These are phyloP conservation scores for Globisporangium camurandrum DNA, from an alignment of 352 stramenopile genomes.

Conservation along the genomic window DNA sequence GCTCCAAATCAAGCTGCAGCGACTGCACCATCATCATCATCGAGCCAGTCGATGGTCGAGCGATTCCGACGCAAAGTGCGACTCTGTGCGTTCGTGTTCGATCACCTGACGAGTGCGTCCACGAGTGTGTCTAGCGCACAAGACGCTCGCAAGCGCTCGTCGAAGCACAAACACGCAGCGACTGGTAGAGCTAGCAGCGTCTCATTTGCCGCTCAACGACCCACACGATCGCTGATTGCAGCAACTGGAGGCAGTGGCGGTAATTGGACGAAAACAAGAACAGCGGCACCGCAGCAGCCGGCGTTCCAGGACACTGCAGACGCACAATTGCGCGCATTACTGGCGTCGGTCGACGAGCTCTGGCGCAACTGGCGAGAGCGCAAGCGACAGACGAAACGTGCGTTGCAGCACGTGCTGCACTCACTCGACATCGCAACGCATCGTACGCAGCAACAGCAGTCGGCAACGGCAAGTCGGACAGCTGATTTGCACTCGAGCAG, in stretches of 20 bases:
- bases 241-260: not conserved
- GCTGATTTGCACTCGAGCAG: not conserved
- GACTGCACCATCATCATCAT: too few relatives aligned
- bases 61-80: constrained; percentile 26
- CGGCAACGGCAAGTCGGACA: not conserved
- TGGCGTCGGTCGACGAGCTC: constrained; percentile 17
- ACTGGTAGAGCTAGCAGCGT: too few relatives aligned
- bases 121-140: not conserved
- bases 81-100: constrained; percentile 20
- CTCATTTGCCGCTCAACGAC: too few relatives aligned
- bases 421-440: constrained; percentile 11
- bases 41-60: constrained; percentile 17
- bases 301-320: not conserved
- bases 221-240: too few relatives aligned
- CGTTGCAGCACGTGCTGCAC: constrained; percentile 14
- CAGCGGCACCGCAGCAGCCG: not conserved
- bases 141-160: too few relatives aligned
- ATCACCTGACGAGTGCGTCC: constrained; percentile 4
- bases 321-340: constrained; percentile 4
- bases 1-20: too few relatives aligned
- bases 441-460: constrained; percentile 9
- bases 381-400: constrained; percentile 15
- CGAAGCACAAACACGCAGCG: too few relatives aligned
- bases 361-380: constrained; percentile 44
- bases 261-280: not conserved